Evolutionary conservation across 345 rosid genomes (phyloP).

Genomic region (Ricinus communis): DNA sequence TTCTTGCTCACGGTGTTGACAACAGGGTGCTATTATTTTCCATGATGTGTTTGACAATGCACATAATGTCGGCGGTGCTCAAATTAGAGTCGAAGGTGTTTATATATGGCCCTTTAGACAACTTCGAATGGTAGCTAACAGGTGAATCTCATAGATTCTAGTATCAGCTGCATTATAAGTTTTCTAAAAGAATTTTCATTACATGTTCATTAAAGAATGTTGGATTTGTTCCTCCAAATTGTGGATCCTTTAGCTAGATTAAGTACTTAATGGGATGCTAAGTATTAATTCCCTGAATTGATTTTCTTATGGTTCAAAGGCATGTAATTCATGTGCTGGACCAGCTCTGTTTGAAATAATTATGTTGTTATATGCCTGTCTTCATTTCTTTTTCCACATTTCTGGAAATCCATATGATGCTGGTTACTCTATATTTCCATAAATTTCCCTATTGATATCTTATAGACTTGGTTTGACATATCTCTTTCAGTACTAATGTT

Average conservation of each 20-base stretch:
- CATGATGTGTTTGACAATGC: slow-evolving; percentile 89
- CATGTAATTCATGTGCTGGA: not conserved
- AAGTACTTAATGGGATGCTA: not conserved
- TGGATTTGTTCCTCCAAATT: not conserved
- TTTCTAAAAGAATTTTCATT: not conserved
- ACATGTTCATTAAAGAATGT: not conserved
- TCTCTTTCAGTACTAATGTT: slow-evolving; percentile 21
- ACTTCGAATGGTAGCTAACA: slow-evolving; percentile 90
- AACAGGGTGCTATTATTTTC: slow-evolving; percentile 94
- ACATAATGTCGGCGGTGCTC: slow-evolving; percentile 91
- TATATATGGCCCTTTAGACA: slow-evolving; percentile 99
- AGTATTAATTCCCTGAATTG: not conserved
- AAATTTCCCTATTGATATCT: slow-evolving; percentile 7
- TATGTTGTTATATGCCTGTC: not conserved
- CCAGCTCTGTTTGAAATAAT: not conserved
- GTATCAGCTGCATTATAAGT: slow-evolving; percentile 6
- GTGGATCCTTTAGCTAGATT: not conserved
- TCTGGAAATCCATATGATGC: not conserved
- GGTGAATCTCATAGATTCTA: slow-evolving; percentile 43
- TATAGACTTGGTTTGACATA: slow-evolving; percentile 10
- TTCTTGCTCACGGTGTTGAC: slow-evolving; percentile 18
- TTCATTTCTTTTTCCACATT: slow-evolving; percentile 7
- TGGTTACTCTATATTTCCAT: slow-evolving; percentile 6
- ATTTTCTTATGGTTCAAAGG: not conserved
- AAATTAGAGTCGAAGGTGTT: slow-evolving; percentile 94